Conservation (phyloP, 2,329 filamentous ascomycete genomes). For the Cladorrhinum sp. region DNA sequence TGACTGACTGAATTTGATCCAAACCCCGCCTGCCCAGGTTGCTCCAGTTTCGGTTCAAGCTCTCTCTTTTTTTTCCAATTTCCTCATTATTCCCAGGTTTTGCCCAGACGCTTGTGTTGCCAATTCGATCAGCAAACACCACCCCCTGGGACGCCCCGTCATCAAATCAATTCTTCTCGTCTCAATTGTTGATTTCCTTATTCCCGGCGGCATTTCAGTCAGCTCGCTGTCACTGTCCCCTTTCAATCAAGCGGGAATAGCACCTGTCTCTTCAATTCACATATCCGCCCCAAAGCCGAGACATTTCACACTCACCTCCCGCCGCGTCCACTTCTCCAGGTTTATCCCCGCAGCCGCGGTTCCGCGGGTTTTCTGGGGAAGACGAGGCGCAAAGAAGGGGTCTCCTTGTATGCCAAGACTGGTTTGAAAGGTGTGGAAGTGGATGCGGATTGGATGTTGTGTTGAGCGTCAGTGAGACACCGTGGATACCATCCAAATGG, state of each 20-base stretch:
- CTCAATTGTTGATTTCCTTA: not conserved
- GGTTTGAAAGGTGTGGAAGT: not conserved
- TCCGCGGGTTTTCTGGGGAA: constrained; percentile 4
- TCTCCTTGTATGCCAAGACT: not conserved
- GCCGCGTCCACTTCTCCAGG: constrained; percentile 1
- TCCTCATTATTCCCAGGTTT: constrained; percentile 18
- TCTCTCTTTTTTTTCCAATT: constrained; percentile 17
- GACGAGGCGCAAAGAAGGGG: not conserved
- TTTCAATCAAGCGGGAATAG: not conserved
- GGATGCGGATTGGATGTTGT: not conserved
- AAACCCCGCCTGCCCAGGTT: constrained; percentile 6
- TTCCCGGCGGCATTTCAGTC: constrained; percentile 8
- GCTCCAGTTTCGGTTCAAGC: constrained; percentile 1
- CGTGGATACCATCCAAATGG: not conserved
- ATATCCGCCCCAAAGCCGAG: not conserved
- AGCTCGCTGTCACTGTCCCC: not conserved
- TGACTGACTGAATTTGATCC: constrained; percentile 1
- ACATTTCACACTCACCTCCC: not conserved
- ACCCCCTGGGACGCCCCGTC: not conserved
- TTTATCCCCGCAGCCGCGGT: constrained; percentile 7
- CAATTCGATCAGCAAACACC: constrained; percentile 6
- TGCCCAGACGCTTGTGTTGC: constrained; percentile 20
- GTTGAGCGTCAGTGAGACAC: not conserved
- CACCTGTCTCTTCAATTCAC: not conserved
- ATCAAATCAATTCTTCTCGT: not conserved